A percentile compares a stretch with the other conserved stretches of the same genome.
Evolutionary conservation across 768 basidiomycete genomes (phyloP).

Genomic region (Rubroboletus satanas): DNA sequence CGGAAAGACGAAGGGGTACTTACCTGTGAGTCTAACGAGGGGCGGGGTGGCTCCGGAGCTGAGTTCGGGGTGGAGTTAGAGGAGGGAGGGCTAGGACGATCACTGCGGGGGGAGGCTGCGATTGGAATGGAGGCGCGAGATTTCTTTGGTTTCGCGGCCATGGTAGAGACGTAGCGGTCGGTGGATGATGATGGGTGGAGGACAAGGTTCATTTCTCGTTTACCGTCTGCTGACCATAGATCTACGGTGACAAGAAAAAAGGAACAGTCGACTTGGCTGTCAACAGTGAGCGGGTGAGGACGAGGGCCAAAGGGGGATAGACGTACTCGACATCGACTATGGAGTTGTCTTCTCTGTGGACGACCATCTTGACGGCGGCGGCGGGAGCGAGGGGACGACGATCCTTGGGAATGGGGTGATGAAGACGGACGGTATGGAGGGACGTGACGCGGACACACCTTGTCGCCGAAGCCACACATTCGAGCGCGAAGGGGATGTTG

Average conservation of each 20-base stretch:
- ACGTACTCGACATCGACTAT: conserved; percentile 75
- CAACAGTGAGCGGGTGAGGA: conserved; percentile 1
- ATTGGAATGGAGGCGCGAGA: conserved; percentile 32
- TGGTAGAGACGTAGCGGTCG: conserved; percentile 63
- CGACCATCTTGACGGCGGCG: conserved; percentile 80
- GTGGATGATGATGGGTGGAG: conserved; percentile 72
- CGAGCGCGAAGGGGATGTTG: conserved; percentile 88
- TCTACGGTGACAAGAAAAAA: conserved; percentile 93
- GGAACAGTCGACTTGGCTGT: conserved; percentile 78
- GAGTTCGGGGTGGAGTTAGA: conserved; percentile 47
- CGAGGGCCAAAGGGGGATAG: not conserved
- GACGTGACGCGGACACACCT: conserved; percentile 47
- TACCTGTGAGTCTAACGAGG: conserved; percentile 45
- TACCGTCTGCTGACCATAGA: conserved; percentile 82
- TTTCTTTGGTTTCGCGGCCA: conserved; percentile 36
- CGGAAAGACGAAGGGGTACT: not conserved
- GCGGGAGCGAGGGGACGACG: conserved; percentile 90
- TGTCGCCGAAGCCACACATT: conserved; percentile 97
- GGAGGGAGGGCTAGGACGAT: conserved; percentile 45
- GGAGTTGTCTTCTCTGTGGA: conserved; percentile 61
- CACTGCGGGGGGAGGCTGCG: conserved; percentile 29
- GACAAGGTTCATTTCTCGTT: conserved; percentile 84
- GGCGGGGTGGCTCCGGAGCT: conserved; percentile 35
- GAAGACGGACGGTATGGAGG: conserved; percentile 6
- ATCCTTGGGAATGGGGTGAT: conserved; percentile 51